Base-by-base conservation (phyloP, 2,329 filamentous ascomycete species). In the Xylaria sp. region DNA sequence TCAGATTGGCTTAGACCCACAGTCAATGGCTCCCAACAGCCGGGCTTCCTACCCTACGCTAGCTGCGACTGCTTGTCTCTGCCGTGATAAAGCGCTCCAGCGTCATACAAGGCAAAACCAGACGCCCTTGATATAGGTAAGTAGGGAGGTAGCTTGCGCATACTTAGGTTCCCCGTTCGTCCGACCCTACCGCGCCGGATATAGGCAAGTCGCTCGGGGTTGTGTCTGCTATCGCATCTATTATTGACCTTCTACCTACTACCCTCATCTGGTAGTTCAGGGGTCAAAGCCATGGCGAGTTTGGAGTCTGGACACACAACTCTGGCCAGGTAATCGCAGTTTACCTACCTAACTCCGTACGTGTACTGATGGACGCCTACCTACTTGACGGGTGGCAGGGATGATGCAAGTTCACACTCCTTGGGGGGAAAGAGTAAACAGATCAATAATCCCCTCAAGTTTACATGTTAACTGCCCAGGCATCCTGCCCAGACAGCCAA, bases 331-430 rank as follows among this genome's bases (percentile, higher is more conserved):
- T n/a, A n/a, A n/a, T n/a, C n/a, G n/a, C n/a, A n/a, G n/a, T n/a
- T n/a, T n/a, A n/a, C n/a, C n/a, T n/a, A n/a, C n/a, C n/a, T n/a
- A n/a, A n/a, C n/a, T n/a, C n/a, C n/a, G n/a, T n/a, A n/a, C n/a
- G n/a, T n/a, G n/a, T 22, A 2, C 4, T 39, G n/a, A 51, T 55
- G 22, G 37, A 24, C 54, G 54, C 54, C 53, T 52, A 54, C 47
- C 46, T 49, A 48, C 54, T 48, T 26, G 48, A 24, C 42, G 48
- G 57, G 57, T 59, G 55, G 48, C 57, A 61, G 53, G 60, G 54
- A 59, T 61, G 50, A 56, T 47, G 59, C 56, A 56, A 46, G 54
- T 39, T 51, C 58, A 61, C 57, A 52, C 44, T 50, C 49, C 56
- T 50, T 38, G 34, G 39, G 39, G 26, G 11, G 19, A 50, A 47